Percentiles rank a stretch among this genome's conserved stretches.
phyloP scores from a whole-genome alignment of 768 basidiomycete genomes.

The Leccinum imitatum region DNA sequence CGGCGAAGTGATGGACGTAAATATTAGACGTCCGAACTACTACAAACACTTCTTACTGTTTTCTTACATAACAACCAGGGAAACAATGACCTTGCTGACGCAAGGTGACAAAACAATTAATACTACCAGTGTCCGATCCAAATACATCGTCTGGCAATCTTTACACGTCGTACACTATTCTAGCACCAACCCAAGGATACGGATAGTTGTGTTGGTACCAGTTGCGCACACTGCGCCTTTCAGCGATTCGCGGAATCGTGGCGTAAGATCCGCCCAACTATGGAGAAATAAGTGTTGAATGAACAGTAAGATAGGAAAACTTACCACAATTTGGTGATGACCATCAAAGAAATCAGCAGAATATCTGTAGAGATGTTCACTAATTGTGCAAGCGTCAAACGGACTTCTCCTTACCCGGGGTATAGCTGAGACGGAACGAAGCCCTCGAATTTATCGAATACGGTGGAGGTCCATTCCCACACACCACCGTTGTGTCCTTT shows the following conservation, averaged over 20 bases:
- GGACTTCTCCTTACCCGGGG: constrained; percentile 61
- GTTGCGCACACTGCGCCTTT: constrained; percentile 77
- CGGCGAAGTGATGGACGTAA: background rate
- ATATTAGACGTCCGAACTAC: background rate
- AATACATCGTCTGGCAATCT: constrained; percentile 1
- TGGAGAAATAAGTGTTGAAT: constrained; percentile 3
- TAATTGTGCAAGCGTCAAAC: background rate
- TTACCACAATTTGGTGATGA: constrained; percentile 81
- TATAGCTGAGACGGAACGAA: constrained; percentile 77
- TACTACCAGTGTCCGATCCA: background rate
- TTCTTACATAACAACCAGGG: constrained; percentile 12
- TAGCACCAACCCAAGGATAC: constrained; percentile 83
- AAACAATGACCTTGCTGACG: no score
- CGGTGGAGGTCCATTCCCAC: constrained; percentile 97
- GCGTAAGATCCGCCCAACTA: constrained; percentile 91
- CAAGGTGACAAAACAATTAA: no score
- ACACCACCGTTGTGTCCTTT: constrained; percentile 90
- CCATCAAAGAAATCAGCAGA: constrained; percentile 91
- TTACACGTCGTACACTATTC: constrained; percentile 56
- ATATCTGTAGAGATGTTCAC: constrained; percentile 45
- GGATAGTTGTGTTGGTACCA: constrained; percentile 92
- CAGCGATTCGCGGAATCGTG: constrained; percentile 79
- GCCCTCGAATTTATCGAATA: constrained; percentile 68
- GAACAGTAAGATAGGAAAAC: background rate
- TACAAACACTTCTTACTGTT: constrained; percentile 1